Conservation (phyloP, 768 basidiomycete genomes). For the Hericium alpestre region DNA sequence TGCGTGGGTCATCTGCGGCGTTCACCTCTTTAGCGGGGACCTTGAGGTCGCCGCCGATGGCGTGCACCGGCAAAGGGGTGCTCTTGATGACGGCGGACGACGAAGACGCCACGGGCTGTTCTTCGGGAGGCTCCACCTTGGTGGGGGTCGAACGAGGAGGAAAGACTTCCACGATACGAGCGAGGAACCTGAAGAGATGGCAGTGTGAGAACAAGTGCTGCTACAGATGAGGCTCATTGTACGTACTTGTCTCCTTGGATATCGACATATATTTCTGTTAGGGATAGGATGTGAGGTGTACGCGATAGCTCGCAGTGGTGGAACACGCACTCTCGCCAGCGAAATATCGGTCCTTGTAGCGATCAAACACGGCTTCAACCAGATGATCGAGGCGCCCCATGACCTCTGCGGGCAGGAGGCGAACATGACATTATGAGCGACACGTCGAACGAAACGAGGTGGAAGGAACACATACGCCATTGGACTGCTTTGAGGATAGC, state of each 20-base stretch:
- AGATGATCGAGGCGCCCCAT: constrained; percentile 92
- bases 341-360: constrained; percentile 95
- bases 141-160: constrained; percentile 32
- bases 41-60: constrained; percentile 71
- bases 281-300: background rate
- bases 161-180: constrained; percentile 68
- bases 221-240: background rate
- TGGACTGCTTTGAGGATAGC: constrained; percentile 88
- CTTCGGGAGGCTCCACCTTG: constrained; percentile 8
- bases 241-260: constrained; percentile 76
- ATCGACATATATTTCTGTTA: constrained; percentile 77
- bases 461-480: constrained; percentile 69
- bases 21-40: constrained; percentile 60
- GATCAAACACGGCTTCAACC: constrained; percentile 89
- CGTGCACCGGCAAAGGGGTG: constrained; percentile 46
- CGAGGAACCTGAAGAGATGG: constrained; percentile 55
- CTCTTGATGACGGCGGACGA: constrained; percentile 25
- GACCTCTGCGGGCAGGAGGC: constrained; percentile 54
- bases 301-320: constrained; percentile 6
- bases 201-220: constrained; percentile 8
- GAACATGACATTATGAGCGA: constrained; percentile 6
- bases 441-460: constrained; percentile 1
- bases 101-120: constrained; percentile 21
- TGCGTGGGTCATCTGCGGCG: constrained; percentile 62
- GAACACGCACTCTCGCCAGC: constrained; percentile 67